Evolutionary conservation across 352 stramenopile species (phyloP).

Genomic region (Thraustochytrium sp.): DNA sequence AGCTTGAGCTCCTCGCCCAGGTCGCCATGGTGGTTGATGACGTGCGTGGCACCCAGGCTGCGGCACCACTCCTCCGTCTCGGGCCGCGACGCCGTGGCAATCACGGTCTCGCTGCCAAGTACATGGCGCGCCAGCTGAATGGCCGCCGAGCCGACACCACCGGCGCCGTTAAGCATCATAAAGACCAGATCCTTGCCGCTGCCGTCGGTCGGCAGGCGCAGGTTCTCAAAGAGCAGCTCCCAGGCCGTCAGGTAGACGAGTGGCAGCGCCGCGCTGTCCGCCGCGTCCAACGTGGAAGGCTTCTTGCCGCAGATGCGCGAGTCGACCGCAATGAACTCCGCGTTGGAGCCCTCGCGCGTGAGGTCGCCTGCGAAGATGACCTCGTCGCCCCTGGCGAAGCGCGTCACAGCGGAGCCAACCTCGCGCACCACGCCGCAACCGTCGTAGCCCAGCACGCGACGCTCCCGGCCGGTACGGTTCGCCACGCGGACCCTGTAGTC

Average conservation of each 20-base stretch:
- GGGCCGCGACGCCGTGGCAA: not conserved
- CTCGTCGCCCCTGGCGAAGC: not conserved
- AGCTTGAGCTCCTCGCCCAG: slow-evolving; percentile 7
- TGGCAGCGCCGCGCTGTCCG: not conserved
- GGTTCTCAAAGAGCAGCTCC: slow-evolving; percentile 1
- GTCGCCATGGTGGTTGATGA: not conserved
- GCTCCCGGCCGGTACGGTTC: not conserved
- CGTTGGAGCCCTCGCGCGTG: not conserved
- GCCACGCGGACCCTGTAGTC: not conserved
- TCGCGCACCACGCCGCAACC: not conserved
- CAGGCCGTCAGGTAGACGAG: slow-evolving; percentile 4
- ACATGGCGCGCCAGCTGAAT: slow-evolving; percentile 4
- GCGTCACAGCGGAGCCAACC: not conserved
- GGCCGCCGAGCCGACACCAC: not conserved
- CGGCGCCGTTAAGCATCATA: slow-evolving; percentile 11
- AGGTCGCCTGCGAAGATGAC: slow-evolving; percentile 11
- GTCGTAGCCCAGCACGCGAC: not conserved
- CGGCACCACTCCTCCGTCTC: slow-evolving; percentile 8
- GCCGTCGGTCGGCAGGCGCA: not conserved
- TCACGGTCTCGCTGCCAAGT: not conserved
- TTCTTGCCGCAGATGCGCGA: slow-evolving; percentile 4
- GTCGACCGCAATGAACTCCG: not conserved
- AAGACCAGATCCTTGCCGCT: not conserved
- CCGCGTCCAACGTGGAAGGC: not conserved
- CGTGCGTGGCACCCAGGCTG: not conserved